Evolutionary conservation across 129 eudicot species (phyloP).

Genomic region (Logfia minima): DNA sequence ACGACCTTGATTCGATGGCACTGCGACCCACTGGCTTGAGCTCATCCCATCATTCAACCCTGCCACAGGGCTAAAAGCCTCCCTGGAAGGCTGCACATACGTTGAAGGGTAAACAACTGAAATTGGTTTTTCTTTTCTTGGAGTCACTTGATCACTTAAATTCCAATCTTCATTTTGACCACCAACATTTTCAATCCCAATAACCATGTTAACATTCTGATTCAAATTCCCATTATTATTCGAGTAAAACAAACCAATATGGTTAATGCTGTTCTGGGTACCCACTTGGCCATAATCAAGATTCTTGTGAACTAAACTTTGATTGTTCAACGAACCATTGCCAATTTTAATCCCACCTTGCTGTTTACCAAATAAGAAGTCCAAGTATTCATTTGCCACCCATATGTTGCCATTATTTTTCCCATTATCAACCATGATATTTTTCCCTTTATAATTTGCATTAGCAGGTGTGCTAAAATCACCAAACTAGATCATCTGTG

Average conservation of each 20-base stretch:
- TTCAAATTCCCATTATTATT: not conserved
- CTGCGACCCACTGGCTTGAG: constrained; percentile 6
- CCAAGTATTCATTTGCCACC: constrained; percentile 4
- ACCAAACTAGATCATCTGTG: constrained; percentile 5
- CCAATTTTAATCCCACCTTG: constrained; percentile 22
- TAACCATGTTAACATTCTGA: constrained; percentile 1
- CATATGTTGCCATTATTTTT: not conserved
- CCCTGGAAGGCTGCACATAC: constrained; percentile 20
- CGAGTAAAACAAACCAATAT: not conserved
- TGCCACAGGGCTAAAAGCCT: not conserved
- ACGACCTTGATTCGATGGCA: not conserved
- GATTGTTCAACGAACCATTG: constrained; percentile 6
- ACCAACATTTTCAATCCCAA: constrained; percentile 1
- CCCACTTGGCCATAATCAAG: constrained; percentile 11
- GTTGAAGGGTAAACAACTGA: constrained; percentile 36
- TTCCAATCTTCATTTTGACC: constrained; percentile 8
- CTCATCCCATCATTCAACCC: constrained; percentile 12
- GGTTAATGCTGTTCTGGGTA: constrained; percentile 11
- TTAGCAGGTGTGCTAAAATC: not conserved
- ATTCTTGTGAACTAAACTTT: constrained; percentile 5
- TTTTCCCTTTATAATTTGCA: constrained; percentile 31
- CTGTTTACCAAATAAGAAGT: constrained; percentile 16
- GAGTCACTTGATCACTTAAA: constrained; percentile 9
- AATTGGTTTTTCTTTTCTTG: not conserved
- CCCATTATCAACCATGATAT: constrained; percentile 25